phyloP scores from a whole-genome alignment of 1,284 basidiomycete genomes.

The Leccinum huronense region DNA sequence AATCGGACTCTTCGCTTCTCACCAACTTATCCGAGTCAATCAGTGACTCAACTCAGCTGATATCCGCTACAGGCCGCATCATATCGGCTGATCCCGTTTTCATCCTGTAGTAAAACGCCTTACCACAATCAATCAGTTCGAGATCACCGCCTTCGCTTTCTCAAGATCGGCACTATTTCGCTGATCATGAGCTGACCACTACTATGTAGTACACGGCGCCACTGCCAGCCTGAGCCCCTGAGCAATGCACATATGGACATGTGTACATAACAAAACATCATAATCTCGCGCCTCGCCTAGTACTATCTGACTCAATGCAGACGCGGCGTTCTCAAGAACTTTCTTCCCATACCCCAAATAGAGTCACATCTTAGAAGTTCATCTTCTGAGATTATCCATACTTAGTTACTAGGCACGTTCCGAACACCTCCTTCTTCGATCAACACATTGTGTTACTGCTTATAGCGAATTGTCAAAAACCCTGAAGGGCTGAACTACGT shows the following conservation, averaged over 20 bases:
- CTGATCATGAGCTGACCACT: conserved; percentile 10
- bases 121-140: conserved; percentile 8
- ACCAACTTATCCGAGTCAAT: conserved; percentile 5
- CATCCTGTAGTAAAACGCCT: conserved; percentile 8
- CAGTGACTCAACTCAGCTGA: conserved; percentile 13
- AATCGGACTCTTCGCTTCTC: conserved; percentile 6
- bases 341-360: conserved; percentile 29
- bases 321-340: conserved; percentile 27
- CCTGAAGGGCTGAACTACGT: conserved; percentile 35
- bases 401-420: conserved; percentile 26
- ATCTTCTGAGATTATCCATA: too few relatives aligned
- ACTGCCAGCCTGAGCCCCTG: background rate
- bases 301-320: conserved; percentile 15
- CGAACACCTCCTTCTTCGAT: conserved; percentile 26
- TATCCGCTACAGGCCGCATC: conserved; percentile 23
- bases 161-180: conserved; percentile 16
- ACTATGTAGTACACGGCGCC: background rate
- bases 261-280: conserved; percentile 31
- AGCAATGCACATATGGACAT: conserved; percentile 1
- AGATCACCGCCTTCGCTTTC: conserved; percentile 20
- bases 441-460: conserved; percentile 7
- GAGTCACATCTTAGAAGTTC: conserved; percentile 8
- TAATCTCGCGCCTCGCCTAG: conserved; percentile 12
- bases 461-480: conserved; percentile 31
- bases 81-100: conserved; percentile 17